Conservation (phyloP, 225 moss, liverwort and hornwort genomes). For the Neckera pumila region DNA sequence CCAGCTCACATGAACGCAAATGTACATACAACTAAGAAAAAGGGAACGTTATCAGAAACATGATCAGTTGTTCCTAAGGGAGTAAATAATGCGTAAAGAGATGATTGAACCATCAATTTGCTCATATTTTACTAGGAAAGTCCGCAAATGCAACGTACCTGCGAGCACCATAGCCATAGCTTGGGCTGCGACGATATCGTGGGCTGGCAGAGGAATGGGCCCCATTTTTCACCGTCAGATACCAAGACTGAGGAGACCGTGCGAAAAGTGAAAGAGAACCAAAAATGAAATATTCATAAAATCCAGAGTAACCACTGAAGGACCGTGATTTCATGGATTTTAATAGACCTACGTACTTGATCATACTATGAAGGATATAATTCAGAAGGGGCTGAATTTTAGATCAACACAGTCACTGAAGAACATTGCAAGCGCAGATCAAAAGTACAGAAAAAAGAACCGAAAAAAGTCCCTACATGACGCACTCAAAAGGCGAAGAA, state of each 20-base stretch:
- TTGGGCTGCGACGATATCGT: conserved; percentile 91
- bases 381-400: neutral
- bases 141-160: conserved; percentile 41
- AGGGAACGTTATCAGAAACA: neutral
- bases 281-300: neutral
- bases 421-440: neutral
- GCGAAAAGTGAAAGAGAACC: neutral
- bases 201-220: conserved; percentile 56
- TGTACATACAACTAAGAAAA: neutral
- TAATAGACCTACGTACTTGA: neutral
- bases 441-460: neutral
- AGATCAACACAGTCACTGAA: neutral
- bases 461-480: neutral
- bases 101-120: neutral
- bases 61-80: too few relatives aligned
- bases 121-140: neutral
- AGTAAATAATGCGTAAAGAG: neutral
- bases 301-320: neutral
- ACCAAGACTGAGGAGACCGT: neutral
- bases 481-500: neutral
- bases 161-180: conserved; percentile 84
- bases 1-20: neutral
- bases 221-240: conserved; percentile 38
- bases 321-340: neutral
- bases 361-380: neutral